These are phyloP conservation scores for Puccinia polysora DNA, from an alignment of 1,284 basidiomycete genomes.

Conservation along the genomic window DNA sequence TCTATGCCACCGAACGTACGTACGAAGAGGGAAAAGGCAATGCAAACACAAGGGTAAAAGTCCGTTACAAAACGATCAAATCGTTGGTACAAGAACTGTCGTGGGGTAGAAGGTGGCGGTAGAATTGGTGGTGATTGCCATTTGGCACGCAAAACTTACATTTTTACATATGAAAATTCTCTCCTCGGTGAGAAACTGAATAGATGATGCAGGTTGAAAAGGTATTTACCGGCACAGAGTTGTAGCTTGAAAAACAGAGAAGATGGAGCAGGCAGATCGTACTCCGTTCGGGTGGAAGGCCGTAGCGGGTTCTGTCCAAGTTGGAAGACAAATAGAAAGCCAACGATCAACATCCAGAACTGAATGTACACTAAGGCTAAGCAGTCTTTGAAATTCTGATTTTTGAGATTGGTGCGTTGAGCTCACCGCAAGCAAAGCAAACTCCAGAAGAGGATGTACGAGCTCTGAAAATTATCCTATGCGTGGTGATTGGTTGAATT, in stretches of 20 bases:
- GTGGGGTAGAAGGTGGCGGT: neutral
- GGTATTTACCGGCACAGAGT: conserved; percentile 6
- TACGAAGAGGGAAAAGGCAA: conserved; percentile 1
- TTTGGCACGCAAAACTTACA: conserved; percentile 23
- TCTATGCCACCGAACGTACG: neutral
- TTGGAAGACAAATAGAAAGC: conserved; percentile 9
- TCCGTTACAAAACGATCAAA: neutral
- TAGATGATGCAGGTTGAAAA: conserved; percentile 23
- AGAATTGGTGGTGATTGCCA: conserved; percentile 4
- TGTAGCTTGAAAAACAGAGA: conserved; percentile 17
- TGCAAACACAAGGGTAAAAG: conserved; percentile 12
- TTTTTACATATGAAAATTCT: conserved; percentile 12
- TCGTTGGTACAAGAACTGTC: conserved; percentile 2
- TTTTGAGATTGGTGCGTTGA: too few relatives aligned
- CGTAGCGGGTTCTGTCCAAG: conserved; percentile 6
- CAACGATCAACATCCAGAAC: too few relatives aligned
- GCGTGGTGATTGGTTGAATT: conserved; percentile 11
- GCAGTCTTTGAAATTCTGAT: too few relatives aligned
- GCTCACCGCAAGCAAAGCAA: too few relatives aligned
- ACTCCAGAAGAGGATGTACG: conserved; percentile 1
- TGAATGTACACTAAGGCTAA: too few relatives aligned
- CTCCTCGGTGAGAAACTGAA: conserved; percentile 30
- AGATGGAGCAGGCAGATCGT: conserved; percentile 15
- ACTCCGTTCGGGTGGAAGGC: neutral
- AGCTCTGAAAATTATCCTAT: neutral